These are phyloP conservation scores for Capsicum chinense DNA, from an alignment of 257 asterid species.

Conservation along the genomic window DNA sequence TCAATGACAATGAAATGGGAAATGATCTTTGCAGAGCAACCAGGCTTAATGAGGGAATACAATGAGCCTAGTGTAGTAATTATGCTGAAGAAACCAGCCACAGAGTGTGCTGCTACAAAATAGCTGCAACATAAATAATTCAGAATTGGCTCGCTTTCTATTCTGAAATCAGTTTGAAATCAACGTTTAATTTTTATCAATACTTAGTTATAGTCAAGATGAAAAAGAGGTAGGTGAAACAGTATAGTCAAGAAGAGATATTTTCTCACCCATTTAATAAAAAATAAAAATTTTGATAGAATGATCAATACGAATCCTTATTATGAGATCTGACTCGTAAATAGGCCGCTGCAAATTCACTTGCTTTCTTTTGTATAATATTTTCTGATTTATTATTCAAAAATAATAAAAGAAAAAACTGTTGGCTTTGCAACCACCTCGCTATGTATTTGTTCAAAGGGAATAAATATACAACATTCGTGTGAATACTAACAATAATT, in stretches of 20 bases:
- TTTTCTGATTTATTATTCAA: not conserved
- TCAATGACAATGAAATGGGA: conserved; percentile 49
- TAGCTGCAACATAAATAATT: conserved; percentile 44
- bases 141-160: not conserved
- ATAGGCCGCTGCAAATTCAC: conserved; percentile 7
- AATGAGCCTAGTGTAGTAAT: conserved; percentile 41
- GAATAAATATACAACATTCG: not conserved
- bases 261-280: not conserved
- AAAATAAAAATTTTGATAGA: not conserved
- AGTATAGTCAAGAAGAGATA: not conserved
- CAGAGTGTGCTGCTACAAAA: conserved; percentile 50
- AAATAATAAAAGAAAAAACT: not conserved
- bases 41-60: conserved; percentile 44
- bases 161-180: not conserved
- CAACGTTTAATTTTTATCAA: not conserved
- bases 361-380: not conserved
- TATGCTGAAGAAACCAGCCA: conserved; percentile 47
- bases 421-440: not conserved
- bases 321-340: conserved; percentile 6
- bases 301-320: not conserved
- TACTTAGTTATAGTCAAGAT: not conserved
- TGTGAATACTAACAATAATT: not conserved
- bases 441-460: not conserved
- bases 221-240: not conserved
- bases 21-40: conserved; percentile 36